Conservation (phyloP, 2,329 filamentous ascomycete species). For the Sclerotinia glacialis region DNA sequence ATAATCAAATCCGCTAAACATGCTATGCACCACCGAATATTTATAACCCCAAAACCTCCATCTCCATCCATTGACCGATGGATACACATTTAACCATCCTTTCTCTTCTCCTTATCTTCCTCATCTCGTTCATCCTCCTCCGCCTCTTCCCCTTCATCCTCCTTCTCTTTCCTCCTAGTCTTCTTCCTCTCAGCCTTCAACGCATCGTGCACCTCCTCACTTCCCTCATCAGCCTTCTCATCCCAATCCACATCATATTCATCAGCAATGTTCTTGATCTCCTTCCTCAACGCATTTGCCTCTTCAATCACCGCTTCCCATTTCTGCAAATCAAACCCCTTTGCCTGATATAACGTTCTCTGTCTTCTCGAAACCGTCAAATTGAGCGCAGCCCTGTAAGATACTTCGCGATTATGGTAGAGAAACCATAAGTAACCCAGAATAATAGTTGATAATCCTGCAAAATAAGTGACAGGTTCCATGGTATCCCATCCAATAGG, state of each 20-base stretch:
- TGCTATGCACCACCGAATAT: background rate
- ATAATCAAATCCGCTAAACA: background rate
- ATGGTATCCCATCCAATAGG: slow-evolving; percentile 86
- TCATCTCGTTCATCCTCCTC: slow-evolving; percentile 18
- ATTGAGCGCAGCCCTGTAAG: slow-evolving; percentile 82
- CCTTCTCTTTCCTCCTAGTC: slow-evolving; percentile 40
- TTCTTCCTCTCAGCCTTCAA: slow-evolving; percentile 51
- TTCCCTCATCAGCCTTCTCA: slow-evolving; percentile 68
- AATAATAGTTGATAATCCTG: slow-evolving; percentile 81
- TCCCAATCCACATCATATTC: slow-evolving; percentile 94
- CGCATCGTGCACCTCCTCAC: slow-evolving; percentile 60
- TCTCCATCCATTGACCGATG: background rate
- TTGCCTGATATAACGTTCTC: slow-evolving; percentile 68
- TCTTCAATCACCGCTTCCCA: slow-evolving; percentile 82
- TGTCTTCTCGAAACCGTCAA: slow-evolving; percentile 80
- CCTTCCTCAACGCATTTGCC: slow-evolving; percentile 70
- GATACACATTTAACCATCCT: background rate
- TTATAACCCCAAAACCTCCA: background rate
- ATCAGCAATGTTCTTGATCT: slow-evolving; percentile 75
- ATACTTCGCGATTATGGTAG: slow-evolving; percentile 86
- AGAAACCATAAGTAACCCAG: slow-evolving; percentile 91
- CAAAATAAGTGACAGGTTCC: slow-evolving; percentile 87
- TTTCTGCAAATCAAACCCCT: slow-evolving; percentile 69
- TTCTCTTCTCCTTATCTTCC: background rate
- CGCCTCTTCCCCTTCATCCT: slow-evolving; percentile 42